A percentile compares a stretch with the other conserved stretches of the same genome.
Evolutionary conservation across 108 stramenopile species (phyloP).

Genomic region (Cyclotella sp.): DNA sequence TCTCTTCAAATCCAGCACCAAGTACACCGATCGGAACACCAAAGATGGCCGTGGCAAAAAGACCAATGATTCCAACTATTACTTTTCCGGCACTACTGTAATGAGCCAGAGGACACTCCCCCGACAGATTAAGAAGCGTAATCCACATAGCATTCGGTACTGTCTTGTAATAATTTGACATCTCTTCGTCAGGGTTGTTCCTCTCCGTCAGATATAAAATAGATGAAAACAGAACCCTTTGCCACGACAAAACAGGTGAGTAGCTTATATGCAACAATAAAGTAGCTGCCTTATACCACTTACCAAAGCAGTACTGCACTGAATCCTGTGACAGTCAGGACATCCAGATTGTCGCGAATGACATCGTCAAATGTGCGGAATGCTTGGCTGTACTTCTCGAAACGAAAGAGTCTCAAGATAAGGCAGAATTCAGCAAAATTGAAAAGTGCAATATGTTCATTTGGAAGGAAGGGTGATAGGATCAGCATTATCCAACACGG

Average conservation of each 20-base stretch:
- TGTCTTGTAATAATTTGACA: conserved; percentile 70
- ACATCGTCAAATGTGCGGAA: conserved; percentile 86
- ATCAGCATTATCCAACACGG: conserved; percentile 75
- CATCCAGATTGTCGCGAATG: conserved; percentile 69
- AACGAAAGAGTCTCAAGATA: conserved; percentile 78
- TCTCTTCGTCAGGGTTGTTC: conserved; percentile 81
- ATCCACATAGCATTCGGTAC: conserved; percentile 95
- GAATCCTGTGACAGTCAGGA: conserved; percentile 88
- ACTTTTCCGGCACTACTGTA: conserved; percentile 82
- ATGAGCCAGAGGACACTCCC: conserved; percentile 86
- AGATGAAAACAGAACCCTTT: conserved; percentile 73
- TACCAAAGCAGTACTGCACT: conserved; percentile 79
- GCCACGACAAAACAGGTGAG: neutral
- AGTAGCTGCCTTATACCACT: neutral
- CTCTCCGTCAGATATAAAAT: conserved; percentile 86
- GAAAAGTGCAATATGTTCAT: neutral
- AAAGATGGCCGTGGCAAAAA: conserved; percentile 80
- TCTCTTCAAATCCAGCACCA: conserved; percentile 90
- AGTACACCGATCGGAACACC: conserved; percentile 89
- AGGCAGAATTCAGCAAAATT: conserved; percentile 58
- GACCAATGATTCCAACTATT: conserved; percentile 76
- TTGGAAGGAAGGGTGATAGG: conserved; percentile 22
- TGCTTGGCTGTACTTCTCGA: conserved; percentile 84
- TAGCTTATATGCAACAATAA: neutral
- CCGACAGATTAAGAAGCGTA: conserved; percentile 87